Conservation (phyloP, 768 basidiomycete genomes). For the Hydnomerulius pinastri region DNA sequence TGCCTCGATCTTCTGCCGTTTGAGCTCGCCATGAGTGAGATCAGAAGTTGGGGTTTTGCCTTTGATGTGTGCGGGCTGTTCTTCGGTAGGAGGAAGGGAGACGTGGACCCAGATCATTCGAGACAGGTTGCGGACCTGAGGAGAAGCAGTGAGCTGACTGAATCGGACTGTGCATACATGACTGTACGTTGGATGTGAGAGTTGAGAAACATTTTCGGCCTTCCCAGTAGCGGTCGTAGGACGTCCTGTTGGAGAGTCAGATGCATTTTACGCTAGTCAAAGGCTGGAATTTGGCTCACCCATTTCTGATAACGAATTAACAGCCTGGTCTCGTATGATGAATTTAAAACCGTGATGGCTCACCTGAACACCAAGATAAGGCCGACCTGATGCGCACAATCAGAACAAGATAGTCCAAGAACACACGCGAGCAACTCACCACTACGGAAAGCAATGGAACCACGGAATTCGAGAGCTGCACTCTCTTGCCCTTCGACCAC, state of each 20-base stretch:
- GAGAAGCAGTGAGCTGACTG: constrained; percentile 1
- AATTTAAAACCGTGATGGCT: constrained; percentile 16
- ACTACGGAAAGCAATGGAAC: constrained; percentile 89
- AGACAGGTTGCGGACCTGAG: constrained; percentile 67
- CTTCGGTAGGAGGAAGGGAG: constrained; percentile 59
- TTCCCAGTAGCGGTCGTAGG: constrained; percentile 87
- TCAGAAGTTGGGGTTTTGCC: constrained; percentile 52
- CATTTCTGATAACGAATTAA: constrained; percentile 49
- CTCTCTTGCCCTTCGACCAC: constrained; percentile 53
- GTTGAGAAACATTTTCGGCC: constrained; percentile 83
- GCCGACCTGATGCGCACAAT: constrained; percentile 59
- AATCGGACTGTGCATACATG: neutral
- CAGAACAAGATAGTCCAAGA: neutral
- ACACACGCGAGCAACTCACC: constrained; percentile 45
- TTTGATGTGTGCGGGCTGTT: constrained; percentile 42
- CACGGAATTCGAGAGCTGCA: constrained; percentile 79
- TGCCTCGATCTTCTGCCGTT: constrained; percentile 65
- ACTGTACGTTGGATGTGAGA: constrained; percentile 60
- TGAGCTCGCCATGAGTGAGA: constrained; percentile 54
- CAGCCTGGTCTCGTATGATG: neutral
- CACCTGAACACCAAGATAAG: constrained; percentile 87
- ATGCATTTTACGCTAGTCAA: neutral
- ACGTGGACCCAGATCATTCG: constrained; percentile 82
- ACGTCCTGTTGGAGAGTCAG: constrained; percentile 52
- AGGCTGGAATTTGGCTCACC: constrained; percentile 43